Evolutionary conservation across 208 protist genomes (phyloP), one percentile per base, ranked within the genome.

Genomic region (Trypanosoma cruzi): DNA sequence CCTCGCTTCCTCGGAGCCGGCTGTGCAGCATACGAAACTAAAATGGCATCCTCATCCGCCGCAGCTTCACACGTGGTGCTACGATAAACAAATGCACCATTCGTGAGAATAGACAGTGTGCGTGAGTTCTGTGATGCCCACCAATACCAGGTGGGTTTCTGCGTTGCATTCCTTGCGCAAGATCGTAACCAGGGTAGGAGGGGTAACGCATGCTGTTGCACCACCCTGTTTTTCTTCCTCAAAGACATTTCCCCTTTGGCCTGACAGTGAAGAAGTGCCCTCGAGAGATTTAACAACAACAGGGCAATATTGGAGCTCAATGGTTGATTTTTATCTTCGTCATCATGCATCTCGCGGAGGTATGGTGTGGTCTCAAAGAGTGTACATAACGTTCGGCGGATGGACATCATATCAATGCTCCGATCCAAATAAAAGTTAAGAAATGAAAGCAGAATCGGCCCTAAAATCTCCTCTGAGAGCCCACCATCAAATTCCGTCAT

Each of bases 351-450:
- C 4, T 52, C 68, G 31, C n/a, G 71, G 57, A 63, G 62, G 55
- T 64, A 68, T 8, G 68, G 64, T 11, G 57, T 75, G 20, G 54
- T 49, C 24, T 73, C 58, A 28, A 83, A 63, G n/a, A 80, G 62
- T n/a, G 70, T 62, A 1, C 63, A 31, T 32, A 80, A 40, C 31
- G 79, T 64, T 20, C 55, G 63, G 18, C 58, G 67, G 10, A 83
- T 52, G 37, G 60, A 36, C 8, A 36, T 36, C 20, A 36, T 44
- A 11, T 78, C 77, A 56, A 72, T 73, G 8, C 68, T 56, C 1
- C 61, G 44, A 54, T 81, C 66, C 7, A 74, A 16, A 56, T 86
- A 80, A 58, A 69, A 79, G 24, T 32, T 20, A 16, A 83, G 64
- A 57, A 73, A 81, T 1, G 74, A 60, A 52, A 79, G 70, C 18